Evolutionary conservation across 78 protist genomes (phyloP), one percentile per base, ranked within the genome.

Genomic region (Cyanophora paradoxa): DNA sequence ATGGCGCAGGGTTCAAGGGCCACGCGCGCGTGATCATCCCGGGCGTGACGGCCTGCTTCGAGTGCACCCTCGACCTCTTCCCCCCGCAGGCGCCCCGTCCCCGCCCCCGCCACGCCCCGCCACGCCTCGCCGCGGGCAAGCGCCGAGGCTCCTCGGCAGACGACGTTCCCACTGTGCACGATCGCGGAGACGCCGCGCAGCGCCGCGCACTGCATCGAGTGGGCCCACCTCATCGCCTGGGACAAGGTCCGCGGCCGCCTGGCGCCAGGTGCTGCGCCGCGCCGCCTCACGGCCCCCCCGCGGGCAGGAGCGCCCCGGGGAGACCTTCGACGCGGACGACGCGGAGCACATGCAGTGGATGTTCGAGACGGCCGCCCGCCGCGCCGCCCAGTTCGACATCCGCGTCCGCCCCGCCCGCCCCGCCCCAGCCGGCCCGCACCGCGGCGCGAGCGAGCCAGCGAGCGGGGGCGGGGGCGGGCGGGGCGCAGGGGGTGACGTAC

Each of bases 1-100:
- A 16, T 10, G 13, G 10, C 5, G 11, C 69, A 75, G 89, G 97
- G 34, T 92, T 96, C 79, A 73, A 83, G 64, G 99, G 99, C 17
- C 94, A 94, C 34, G 91, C 87, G 39, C 84, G 99, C 37, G 95
- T 93, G 41, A 95, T 96, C 26, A 5, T 84, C 24, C 97, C 97
- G 19, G 54, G 82, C 13, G 44, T 87, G 46, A 61, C 87, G 0
- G 72, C 94, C 30, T 96, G 99, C 83, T 94, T 93, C 63, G 98
- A 95, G 66, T 94, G 98, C 82, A 73, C 91, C 20, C 44, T 93
- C 26, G 68, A 84, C 26, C 28, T 88, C 26, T 90, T 93, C 74
- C 97, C 99, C 14, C 96, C 97, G 26, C 93, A 86, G 50, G 59
- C 1, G 31, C 68, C 68, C 68, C 68, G 30, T 42, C 34, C 34